Evolutionary conservation across 225 moss, liverwort and hornwort genomes (phyloP).

Genomic region (Antitrichia curtipendula): DNA sequence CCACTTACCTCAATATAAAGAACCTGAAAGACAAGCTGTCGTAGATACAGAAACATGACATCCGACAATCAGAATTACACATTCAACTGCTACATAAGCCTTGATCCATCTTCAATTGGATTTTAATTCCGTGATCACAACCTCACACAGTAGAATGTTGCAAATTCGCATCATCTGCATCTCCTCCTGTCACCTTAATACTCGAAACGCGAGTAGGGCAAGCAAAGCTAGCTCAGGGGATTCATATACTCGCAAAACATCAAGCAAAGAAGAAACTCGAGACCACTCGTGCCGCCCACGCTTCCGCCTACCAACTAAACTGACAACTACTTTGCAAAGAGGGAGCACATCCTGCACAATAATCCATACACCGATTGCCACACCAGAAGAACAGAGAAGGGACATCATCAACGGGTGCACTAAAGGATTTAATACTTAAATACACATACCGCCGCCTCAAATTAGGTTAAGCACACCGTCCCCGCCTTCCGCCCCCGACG

Average conservation of each 20-base stretch:
- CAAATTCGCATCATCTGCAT: background rate
- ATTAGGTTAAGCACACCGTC: background rate
- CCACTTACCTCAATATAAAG: background rate
- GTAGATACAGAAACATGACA: background rate
- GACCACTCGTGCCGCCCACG: too few relatives aligned
- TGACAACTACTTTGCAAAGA: too few relatives aligned
- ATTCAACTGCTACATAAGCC: background rate
- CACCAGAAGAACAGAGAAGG: too few relatives aligned
- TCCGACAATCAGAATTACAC: background rate
- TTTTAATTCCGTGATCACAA: background rate
- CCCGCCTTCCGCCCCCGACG: background rate
- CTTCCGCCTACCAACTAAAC: background rate
- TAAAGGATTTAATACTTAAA: too few relatives aligned
- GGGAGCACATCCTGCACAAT: too few relatives aligned
- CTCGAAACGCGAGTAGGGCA: background rate
- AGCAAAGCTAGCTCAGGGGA: background rate
- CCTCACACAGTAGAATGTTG: background rate
- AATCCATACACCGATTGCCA: too few relatives aligned
- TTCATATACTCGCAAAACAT: background rate
- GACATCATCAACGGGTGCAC: too few relatives aligned
- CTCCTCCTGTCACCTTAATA: background rate
- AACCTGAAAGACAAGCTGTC: background rate
- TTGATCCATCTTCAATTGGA: background rate
- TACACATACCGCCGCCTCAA: background rate
- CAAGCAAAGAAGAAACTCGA: background rate